A percentile compares a stretch with the other conserved stretches of the same genome.
Conservation (phyloP, 345 rosid species). For the Hypericum perforatum region DNA sequence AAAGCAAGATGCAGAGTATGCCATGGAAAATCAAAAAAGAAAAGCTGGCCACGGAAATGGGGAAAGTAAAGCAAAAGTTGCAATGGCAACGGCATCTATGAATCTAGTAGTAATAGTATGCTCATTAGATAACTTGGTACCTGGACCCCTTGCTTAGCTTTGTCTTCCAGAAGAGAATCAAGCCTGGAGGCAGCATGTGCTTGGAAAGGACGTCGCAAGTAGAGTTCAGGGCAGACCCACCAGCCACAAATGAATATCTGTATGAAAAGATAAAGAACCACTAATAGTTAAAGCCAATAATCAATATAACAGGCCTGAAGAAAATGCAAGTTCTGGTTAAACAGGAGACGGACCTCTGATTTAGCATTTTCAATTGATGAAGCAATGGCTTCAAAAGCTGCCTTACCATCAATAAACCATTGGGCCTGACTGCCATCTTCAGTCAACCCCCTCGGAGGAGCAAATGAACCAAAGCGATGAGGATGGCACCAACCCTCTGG, state of each 20-base stretch:
- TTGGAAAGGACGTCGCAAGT: slow-evolving; percentile 80
- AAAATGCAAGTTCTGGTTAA: slow-evolving; percentile 6
- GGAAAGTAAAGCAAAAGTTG: no score
- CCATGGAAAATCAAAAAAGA: no score
- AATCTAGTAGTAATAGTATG: no score
- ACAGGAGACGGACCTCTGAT: slow-evolving; percentile 69
- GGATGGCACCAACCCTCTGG: slow-evolving; percentile 99
- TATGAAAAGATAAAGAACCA: slow-evolving; percentile 24
- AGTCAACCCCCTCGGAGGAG: slow-evolving; percentile 92
- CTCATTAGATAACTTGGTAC: slow-evolving; percentile 21
- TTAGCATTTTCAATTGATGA: slow-evolving; percentile 81
- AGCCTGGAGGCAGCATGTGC: slow-evolving; percentile 65
- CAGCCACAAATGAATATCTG: slow-evolving; percentile 99
- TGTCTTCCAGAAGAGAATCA: slow-evolving; percentile 84
- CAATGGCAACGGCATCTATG: no score
- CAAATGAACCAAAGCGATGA: slow-evolving; percentile 97
- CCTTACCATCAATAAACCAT: slow-evolving; percentile 95
- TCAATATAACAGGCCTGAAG: slow-evolving; percentile 1
- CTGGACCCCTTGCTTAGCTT: slow-evolving; percentile 99
- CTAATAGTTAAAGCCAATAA: slow-evolving; percentile 10
- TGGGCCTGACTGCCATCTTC: slow-evolving; percentile 98
- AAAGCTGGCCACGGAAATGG: no score
- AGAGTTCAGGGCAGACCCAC: slow-evolving; percentile 99
- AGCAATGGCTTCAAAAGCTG: slow-evolving; percentile 92
- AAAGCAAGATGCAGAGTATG: no score